These are phyloP conservation scores for Ogataea hybrid DNA, from an alignment of 1,139 yeast species.

Conservation along the genomic window DNA sequence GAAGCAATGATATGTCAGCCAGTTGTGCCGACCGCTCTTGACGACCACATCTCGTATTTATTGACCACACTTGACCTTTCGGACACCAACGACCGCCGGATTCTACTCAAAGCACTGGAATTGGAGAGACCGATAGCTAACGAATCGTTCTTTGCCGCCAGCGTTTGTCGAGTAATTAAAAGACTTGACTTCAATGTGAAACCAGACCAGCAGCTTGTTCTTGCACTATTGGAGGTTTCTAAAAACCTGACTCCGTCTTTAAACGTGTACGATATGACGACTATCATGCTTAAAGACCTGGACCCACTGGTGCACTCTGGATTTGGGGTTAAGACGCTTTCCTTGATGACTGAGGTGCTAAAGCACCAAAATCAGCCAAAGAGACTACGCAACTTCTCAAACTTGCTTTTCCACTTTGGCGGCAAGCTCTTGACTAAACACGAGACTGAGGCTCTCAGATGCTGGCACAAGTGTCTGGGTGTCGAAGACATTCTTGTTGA, in stretches of 20 bases:
- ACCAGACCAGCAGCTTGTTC: conserved; percentile 1
- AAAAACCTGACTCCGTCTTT: conserved; percentile 1
- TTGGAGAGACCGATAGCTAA: background rate
- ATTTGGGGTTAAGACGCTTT: conserved; percentile 10
- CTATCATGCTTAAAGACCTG: conserved; percentile 14
- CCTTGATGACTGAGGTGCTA: conserved; percentile 11
- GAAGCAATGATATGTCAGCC: background rate
- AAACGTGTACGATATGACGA: conserved; percentile 16
- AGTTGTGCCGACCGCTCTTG: background rate
- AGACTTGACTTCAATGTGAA: background rate
- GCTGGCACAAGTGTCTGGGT: conserved; percentile 24
- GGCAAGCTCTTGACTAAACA: conserved; percentile 15
- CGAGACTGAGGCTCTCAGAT: conserved; percentile 9
- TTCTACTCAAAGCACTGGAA: conserved; percentile 1
- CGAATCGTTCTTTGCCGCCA: background rate
- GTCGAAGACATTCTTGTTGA: conserved; percentile 17
- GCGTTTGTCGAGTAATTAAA: conserved; percentile 1
- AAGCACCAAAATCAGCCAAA: conserved; percentile 15
- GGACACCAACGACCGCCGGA: background rate
- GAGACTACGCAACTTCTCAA: conserved; percentile 29
- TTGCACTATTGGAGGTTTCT: conserved; percentile 1
- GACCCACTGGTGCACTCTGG: conserved; percentile 2
- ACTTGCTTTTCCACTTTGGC: conserved; percentile 28
- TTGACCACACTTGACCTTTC: background rate
- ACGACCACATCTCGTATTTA: conserved; percentile 6